phyloP scores from a whole-genome alignment of 805 yeast species.

The Pichia rugopelliculosa region DNA sequence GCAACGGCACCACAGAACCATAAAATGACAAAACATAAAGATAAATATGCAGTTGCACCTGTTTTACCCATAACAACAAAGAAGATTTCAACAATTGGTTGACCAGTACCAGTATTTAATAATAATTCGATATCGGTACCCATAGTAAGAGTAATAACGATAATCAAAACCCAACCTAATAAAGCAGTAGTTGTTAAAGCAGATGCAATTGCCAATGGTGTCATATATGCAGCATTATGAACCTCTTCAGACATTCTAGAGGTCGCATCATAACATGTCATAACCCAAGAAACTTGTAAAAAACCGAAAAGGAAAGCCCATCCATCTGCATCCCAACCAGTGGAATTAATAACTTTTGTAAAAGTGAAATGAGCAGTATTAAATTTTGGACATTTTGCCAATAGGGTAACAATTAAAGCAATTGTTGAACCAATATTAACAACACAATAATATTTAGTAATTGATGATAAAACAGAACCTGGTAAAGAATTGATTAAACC shows the following conservation, averaged over 20 bases:
- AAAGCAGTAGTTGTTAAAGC: slow-evolving; percentile 44
- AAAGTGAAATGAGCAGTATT: slow-evolving; percentile 42
- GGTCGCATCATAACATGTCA: slow-evolving; percentile 50
- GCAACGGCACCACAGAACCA: slow-evolving; percentile 50
- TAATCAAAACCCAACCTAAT: slow-evolving; percentile 42
- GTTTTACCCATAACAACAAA: slow-evolving; percentile 43
- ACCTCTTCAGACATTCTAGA: slow-evolving; percentile 52
- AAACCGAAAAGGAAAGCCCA: slow-evolving; percentile 54
- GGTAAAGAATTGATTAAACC: slow-evolving; percentile 45
- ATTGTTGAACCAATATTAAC: slow-evolving; percentile 42
- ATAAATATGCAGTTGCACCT: slow-evolving; percentile 46
- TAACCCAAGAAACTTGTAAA: slow-evolving; percentile 53
- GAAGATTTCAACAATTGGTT: slow-evolving; percentile 47
- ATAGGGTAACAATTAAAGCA: slow-evolving; percentile 44
- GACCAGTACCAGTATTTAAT: slow-evolving; percentile 34
- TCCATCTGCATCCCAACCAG: slow-evolving; percentile 47
- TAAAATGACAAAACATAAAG: slow-evolving; percentile 41
- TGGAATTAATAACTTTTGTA: slow-evolving; percentile 36
- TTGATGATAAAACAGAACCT: slow-evolving; percentile 41
- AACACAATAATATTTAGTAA: slow-evolving; percentile 46
- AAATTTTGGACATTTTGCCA: slow-evolving; percentile 44
- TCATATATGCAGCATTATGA: slow-evolving; percentile 43
- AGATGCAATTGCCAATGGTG: slow-evolving; percentile 53
- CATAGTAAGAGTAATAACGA: slow-evolving; percentile 41
- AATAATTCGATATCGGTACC: slow-evolving; percentile 31